Evolutionary conservation across 202 grass and related monocot species (phyloP).

Genomic region (Musa balbisiana): DNA sequence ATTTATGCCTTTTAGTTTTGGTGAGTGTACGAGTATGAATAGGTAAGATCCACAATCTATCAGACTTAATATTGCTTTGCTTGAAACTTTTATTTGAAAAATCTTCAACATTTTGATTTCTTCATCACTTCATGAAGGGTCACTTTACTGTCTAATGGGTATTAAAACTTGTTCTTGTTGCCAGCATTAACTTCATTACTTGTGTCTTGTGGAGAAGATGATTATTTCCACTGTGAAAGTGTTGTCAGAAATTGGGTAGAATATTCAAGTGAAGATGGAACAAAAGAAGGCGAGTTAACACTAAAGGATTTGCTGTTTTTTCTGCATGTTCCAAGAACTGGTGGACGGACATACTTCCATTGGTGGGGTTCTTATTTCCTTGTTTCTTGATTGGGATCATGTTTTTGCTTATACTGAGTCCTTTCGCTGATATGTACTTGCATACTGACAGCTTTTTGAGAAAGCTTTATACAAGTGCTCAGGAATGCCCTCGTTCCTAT

Average conservation of each 20-base stretch:
- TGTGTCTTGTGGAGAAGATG: conserved; percentile 30
- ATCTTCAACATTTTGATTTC: background rate
- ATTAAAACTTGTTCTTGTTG: background rate
- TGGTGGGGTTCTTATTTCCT: conserved; percentile 37
- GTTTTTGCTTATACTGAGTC: background rate
- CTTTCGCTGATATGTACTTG: background rate
- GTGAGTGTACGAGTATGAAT: background rate
- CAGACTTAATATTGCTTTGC: background rate
- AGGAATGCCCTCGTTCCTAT: conserved; percentile 85
- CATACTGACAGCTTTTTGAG: conserved; percentile 65
- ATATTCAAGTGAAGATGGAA: conserved; percentile 25
- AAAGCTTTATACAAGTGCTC: conserved; percentile 56
- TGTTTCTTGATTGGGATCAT: background rate
- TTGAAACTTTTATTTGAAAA: background rate
- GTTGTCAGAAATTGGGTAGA: conserved; percentile 59
- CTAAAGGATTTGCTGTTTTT: conserved; percentile 94
- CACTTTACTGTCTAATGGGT: background rate
- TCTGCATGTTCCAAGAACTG: conserved; percentile 86
- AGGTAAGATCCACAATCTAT: background rate
- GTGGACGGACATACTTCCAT: conserved; percentile 82
- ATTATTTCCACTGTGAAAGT: conserved; percentile 49
- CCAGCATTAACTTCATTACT: background rate
- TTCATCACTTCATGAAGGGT: background rate
- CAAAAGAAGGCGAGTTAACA: conserved; percentile 44
- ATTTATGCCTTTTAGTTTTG: background rate